phyloP scores from a whole-genome alignment of 2,329 filamentous ascomycete species.

The Thermothelomyces thermophilus region DNA sequence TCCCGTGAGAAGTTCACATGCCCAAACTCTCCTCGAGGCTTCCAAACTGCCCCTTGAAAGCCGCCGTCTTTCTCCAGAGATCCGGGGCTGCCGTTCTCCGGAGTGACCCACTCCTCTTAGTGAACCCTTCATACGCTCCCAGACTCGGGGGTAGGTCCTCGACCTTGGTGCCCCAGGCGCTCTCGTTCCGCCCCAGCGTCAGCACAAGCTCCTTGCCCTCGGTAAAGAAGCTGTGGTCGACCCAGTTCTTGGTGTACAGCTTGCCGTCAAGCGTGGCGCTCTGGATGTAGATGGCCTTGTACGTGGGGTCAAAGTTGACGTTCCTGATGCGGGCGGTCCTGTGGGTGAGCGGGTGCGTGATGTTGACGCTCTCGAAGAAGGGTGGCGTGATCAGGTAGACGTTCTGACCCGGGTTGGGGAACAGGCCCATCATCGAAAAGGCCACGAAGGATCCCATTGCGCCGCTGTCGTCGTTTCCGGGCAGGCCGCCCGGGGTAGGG shows the following conservation, averaged over 20 bases:
- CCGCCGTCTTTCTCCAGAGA: background rate
- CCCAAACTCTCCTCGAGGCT: background rate
- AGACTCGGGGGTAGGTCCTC: conserved; percentile 58
- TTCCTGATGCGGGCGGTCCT: conserved; percentile 54
- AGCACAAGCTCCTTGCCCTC: conserved; percentile 59
- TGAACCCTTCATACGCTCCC: conserved; percentile 33
- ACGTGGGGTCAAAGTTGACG: conserved; percentile 54
- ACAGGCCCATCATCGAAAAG: conserved; percentile 63
- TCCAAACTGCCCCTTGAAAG: conserved; percentile 6
- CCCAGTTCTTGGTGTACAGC: conserved; percentile 58
- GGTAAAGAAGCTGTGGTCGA: conserved; percentile 60
- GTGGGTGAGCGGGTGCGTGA: conserved; percentile 51
- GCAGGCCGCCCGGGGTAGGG: conserved; percentile 51
- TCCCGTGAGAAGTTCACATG: background rate
- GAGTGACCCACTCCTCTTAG: conserved; percentile 10
- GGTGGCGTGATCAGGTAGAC: conserved; percentile 67
- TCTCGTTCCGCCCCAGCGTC: conserved; percentile 54
- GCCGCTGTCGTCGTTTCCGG: conserved; percentile 65
- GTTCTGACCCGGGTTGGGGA: conserved; percentile 61
- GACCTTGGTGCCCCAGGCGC: conserved; percentile 54
- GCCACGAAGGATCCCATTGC: conserved; percentile 64
- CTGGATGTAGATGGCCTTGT: conserved; percentile 57
- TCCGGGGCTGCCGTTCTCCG: background rate
- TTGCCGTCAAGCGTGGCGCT: conserved; percentile 55
- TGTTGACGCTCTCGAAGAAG: conserved; percentile 55